These are phyloP conservation scores for Tylopilus sp. DNA, from an alignment of 768 basidiomycete species.

Conservation along the genomic window DNA sequence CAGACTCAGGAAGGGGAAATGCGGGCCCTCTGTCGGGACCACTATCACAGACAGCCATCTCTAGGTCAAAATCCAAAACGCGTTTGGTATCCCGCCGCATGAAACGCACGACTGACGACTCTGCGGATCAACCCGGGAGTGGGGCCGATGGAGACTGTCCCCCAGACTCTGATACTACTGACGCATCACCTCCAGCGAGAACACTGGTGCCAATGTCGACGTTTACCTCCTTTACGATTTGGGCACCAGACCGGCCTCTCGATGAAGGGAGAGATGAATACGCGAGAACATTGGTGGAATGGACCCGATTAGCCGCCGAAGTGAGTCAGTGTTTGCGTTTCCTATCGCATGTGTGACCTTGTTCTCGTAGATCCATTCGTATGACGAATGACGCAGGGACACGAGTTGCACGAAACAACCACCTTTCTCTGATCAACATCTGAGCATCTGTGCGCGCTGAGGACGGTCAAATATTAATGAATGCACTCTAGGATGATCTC, in stretches of 20 bases:
- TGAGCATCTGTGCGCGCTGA: not conserved
- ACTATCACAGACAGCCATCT: not conserved
- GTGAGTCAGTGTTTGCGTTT: constrained; percentile 35
- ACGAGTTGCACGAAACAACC: not conserved
- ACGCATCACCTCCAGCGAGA: constrained; percentile 19
- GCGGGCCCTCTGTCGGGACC: not conserved
- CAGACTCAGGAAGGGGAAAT: constrained; percentile 11
- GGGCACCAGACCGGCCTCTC: constrained; percentile 70
- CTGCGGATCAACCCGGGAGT: constrained; percentile 23
- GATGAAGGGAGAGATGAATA: constrained; percentile 75
- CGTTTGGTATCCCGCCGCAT: constrained; percentile 10
- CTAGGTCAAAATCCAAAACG: constrained; percentile 14
- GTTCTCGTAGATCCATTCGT: constrained; percentile 24
- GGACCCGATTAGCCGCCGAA: constrained; percentile 62
- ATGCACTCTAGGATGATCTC: not conserved
- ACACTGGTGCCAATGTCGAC: constrained; percentile 45
- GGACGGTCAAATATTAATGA: too few species aligned
- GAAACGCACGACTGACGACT: constrained; percentile 29
- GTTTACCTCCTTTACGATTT: constrained; percentile 69
- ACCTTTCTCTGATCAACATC: not conserved
- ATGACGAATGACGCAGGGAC: constrained; percentile 15
- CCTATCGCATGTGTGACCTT: not conserved
- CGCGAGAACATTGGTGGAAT: constrained; percentile 61
- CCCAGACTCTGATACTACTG: not conserved
- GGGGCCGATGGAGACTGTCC: constrained; percentile 23